A percentile compares a stretch with the other conserved stretches of the same genome.
These are phyloP conservation scores for Aspergillus cejpii DNA, from an alignment of 2,329 filamentous ascomycete species.

Conservation along the genomic window DNA sequence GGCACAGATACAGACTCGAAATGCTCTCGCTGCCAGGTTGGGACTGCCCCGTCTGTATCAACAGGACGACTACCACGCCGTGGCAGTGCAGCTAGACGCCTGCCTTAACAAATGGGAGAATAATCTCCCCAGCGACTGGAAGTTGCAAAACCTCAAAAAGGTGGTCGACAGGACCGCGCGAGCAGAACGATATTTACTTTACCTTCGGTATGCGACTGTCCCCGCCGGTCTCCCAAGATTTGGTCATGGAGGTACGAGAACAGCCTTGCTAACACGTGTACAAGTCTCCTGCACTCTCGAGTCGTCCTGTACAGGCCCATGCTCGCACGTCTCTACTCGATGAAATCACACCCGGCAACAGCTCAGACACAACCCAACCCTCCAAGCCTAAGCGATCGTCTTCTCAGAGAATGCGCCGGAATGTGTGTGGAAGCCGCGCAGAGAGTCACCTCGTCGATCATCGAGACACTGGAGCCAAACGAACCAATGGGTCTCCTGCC, in stretches of 20 bases:
- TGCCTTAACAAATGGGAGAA: conserved; percentile 16
- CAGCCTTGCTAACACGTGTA: neutral
- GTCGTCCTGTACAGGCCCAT: conserved; percentile 16
- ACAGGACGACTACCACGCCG: conserved; percentile 15
- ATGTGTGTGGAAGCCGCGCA: conserved; percentile 17
- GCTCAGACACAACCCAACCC: neutral
- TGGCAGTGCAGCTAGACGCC: conserved; percentile 13
- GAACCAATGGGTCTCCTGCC: conserved; percentile 14
- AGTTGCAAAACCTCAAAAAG: conserved; percentile 5
- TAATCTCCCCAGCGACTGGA: conserved; percentile 10
- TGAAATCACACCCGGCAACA: conserved; percentile 1
- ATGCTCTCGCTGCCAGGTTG: conserved; percentile 8
- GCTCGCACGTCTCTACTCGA: conserved; percentile 13
- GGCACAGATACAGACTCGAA: conserved; percentile 15
- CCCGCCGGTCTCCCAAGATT: neutral
- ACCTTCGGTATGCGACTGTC: conserved; percentile 10
- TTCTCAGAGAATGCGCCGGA: conserved; percentile 14
- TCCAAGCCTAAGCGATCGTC: conserved; percentile 10
- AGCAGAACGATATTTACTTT: conserved; percentile 12
- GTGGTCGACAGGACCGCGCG: conserved; percentile 6
- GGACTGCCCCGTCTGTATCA: conserved; percentile 9
- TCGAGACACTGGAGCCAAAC: conserved; percentile 9
- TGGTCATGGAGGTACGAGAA: no score
- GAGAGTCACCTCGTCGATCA: conserved; percentile 8
- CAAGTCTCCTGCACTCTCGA: conserved; percentile 14